These are phyloP conservation scores for Trametes polyzona DNA, from an alignment of 1,284 basidiomycete species.

Conservation along the genomic window DNA sequence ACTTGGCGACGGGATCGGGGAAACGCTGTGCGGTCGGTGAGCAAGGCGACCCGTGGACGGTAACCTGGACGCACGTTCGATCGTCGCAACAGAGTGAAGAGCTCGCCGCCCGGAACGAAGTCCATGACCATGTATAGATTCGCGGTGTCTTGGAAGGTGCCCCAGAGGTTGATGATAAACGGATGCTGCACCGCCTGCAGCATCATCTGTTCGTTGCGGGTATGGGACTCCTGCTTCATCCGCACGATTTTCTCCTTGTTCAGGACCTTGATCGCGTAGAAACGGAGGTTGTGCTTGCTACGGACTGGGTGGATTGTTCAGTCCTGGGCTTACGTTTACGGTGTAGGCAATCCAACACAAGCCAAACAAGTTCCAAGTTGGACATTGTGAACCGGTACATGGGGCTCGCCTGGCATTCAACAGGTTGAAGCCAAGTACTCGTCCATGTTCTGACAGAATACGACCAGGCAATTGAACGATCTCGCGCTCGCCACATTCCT, in stretches of 20 bases:
- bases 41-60: background rate
- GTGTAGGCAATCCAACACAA: too few species aligned
- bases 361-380: too few species aligned
- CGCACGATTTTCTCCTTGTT: slow-evolving; percentile 94
- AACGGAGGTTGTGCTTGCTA: slow-evolving; percentile 90
- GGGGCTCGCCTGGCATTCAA: too few species aligned
- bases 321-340: too few species aligned
- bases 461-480: too few species aligned
- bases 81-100: slow-evolving; percentile 90
- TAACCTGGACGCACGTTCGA: slow-evolving; percentile 69
- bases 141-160: slow-evolving; percentile 91
- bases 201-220: slow-evolving; percentile 94
- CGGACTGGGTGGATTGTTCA: too few species aligned
- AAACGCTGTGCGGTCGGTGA: slow-evolving; percentile 71
- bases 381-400: too few species aligned
- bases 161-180: slow-evolving; percentile 99
- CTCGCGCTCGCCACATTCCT: too few species aligned
- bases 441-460: too few species aligned
- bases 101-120: slow-evolving; percentile 96
- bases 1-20: slow-evolving; percentile 98
- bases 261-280: slow-evolving; percentile 95
- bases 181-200: slow-evolving; percentile 90
- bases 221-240: slow-evolving; percentile 98
- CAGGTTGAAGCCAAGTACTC: too few species aligned
- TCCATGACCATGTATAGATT: slow-evolving; percentile 99